These are phyloP conservation scores for Gillenia trifoliata DNA, from an alignment of 306 rosid species.

Conservation along the genomic window DNA sequence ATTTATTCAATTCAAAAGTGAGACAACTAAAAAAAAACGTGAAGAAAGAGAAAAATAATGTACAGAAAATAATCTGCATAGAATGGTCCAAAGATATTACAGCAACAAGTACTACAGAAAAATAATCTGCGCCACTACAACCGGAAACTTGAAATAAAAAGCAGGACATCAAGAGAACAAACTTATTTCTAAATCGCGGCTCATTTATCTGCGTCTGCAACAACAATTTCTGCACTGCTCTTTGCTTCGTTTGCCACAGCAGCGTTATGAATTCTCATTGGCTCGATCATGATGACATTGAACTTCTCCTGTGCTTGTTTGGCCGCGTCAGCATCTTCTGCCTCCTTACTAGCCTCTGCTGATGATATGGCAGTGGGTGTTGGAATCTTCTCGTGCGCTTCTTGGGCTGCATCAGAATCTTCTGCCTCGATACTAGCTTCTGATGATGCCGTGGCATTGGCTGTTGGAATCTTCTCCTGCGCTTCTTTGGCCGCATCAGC, in stretches of 20 bases:
- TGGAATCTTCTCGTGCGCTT: constrained; percentile 6
- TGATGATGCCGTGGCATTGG: background rate
- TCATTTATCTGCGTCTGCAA: background rate
- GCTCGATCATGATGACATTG: background rate
- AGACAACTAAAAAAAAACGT: too few relatives aligned
- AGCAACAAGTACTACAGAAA: too few relatives aligned
- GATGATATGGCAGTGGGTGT: background rate
- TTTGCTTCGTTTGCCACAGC: constrained; percentile 15
- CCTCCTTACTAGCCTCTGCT: background rate
- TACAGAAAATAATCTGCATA: background rate
- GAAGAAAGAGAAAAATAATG: background rate
- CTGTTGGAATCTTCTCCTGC: background rate
- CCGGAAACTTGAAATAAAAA: background rate
- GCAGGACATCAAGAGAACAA: background rate
- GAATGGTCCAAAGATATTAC: too few relatives aligned
- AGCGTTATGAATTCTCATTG: background rate
- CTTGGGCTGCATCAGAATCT: background rate
- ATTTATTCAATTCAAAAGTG: background rate
- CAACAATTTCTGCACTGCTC: background rate
- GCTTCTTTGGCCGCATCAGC: constrained; percentile 8
- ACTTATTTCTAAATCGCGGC: background rate
- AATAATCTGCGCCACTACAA: background rate
- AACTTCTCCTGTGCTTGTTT: constrained; percentile 11
- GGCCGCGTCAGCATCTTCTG: background rate
- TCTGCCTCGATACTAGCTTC: background rate